Evolutionary conservation across 192 early-diverging fungal genomes (phyloP).

Genomic region (Powellomyces hirtus): DNA sequence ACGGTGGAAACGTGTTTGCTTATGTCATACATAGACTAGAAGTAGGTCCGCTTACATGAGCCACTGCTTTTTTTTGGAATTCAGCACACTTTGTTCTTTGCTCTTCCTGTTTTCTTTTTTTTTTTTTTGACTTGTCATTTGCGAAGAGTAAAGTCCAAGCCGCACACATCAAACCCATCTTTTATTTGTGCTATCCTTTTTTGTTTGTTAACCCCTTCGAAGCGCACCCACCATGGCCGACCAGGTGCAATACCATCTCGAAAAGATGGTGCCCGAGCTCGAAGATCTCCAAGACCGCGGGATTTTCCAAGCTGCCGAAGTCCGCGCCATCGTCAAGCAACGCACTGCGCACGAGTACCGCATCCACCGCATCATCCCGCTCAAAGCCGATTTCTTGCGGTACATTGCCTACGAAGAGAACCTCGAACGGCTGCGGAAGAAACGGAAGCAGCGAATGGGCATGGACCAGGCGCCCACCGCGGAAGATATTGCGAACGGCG

Average conservation of each 20-base stretch:
- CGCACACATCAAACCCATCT: too few species aligned
- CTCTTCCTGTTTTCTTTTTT: too few species aligned
- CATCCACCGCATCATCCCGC: conserved; percentile 71
- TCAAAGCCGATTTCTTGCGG: conserved; percentile 78
- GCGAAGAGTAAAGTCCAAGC: too few species aligned
- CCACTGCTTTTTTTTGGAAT: too few species aligned
- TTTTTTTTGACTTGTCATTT: too few species aligned
- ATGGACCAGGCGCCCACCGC: conserved; percentile 40
- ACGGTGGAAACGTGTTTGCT: too few species aligned
- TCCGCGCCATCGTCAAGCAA: conserved; percentile 83
- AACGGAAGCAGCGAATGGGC: conserved; percentile 68
- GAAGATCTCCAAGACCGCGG: conserved; percentile 80
- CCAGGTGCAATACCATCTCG: conserved; percentile 84
- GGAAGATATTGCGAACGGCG: conserved; percentile 14
- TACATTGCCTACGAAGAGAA: conserved; percentile 97
- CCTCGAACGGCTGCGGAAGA: conserved; percentile 76
- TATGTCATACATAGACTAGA: too few species aligned
- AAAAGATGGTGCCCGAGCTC: conserved; percentile 90
- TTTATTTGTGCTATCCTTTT: too few species aligned
- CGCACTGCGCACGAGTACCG: conserved; percentile 87
- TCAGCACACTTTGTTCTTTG: too few species aligned
- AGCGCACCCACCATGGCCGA: conserved; percentile 78
- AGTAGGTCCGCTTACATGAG: too few species aligned
- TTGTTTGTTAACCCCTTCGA: too few species aligned
- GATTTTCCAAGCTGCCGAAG: conserved; percentile 82